Evolutionary conservation across 163 green algal genomes (phyloP).

Genomic region (Chlamydomonas reinhardtii): DNA sequence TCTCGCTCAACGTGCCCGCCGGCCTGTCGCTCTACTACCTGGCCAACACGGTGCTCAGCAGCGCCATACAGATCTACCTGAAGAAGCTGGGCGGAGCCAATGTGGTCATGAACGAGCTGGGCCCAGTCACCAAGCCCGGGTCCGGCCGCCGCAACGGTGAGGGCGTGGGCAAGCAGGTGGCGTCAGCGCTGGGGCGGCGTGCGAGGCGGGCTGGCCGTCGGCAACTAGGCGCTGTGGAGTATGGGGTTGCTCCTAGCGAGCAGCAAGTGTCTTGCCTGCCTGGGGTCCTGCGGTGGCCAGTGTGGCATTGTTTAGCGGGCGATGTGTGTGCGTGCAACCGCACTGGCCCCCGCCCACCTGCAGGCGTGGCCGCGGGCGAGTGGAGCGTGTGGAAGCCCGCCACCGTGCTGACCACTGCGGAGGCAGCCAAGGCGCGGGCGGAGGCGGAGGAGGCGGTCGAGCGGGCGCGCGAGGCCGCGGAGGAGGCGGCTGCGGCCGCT

Average conservation of each 20-base stretch:
- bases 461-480: not conserved
- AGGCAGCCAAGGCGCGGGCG: not conserved
- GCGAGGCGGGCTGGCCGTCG: too few relatives aligned
- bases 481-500: not conserved
- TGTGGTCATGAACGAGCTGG: constrained; percentile 73
- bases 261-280: too few relatives aligned
- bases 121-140: constrained; percentile 76
- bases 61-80: constrained; percentile 74
- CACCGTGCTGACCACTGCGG: not conserved
- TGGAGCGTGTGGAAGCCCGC: not conserved
- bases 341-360: too few relatives aligned
- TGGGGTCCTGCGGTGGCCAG: too few relatives aligned
- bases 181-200: too few relatives aligned
- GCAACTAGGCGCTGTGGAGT: too few relatives aligned
- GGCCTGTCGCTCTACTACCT: constrained; percentile 95
- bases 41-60: constrained; percentile 86
- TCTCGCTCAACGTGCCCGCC: constrained; percentile 89
- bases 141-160: constrained; percentile 59
- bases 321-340: too few relatives aligned
- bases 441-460: not conserved
- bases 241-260: too few relatives aligned
- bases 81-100: constrained; percentile 75
- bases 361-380: not conserved
- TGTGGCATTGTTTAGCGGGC: too few relatives aligned
- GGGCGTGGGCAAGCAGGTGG: not conserved